Base-by-base conservation (phyloP, 805 yeast genomes). In the Sugiyamaella valdiviana region DNA sequence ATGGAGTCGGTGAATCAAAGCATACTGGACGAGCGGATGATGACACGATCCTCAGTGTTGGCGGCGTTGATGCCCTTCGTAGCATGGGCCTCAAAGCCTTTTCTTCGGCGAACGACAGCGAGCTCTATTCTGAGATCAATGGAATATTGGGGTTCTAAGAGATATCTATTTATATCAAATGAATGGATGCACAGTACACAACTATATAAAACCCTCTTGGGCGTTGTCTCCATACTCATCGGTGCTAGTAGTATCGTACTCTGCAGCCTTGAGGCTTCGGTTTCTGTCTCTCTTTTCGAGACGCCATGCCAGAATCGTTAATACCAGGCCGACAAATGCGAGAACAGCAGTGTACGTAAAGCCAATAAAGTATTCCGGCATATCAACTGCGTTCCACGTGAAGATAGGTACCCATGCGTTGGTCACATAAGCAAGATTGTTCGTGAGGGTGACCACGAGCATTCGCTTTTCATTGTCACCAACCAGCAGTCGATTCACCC, bases 401-500 rank as follows among this genome's bases (percentile, higher is more conserved):
- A 72, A 58, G 39, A 70, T 64, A 6, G 76, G 74, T 4, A 71
- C 64, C 68, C 70, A 70, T 6, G 73, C 68, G 36, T 63, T 62
- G 1, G 71, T 69, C 14, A 70, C 69, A 50, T 73, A 74, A 0
- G 75, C 73, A 45, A 68, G 51, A 14, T 67, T 67, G 53, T 74
- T 72, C 22, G 75, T 73, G 5, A 62, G 49, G 6, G 67, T 74
- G 14, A 73, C 71, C 3, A 69, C 64, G 29, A 70, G 62, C 44
- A 62, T 65, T 38, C 74, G 51, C 35, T 54, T 55, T 41, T 55
- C 59, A 57, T 74, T 78, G 51, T 74, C 73, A 6, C 66, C 58
- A 21, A 67, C 65, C 16, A 78, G 57, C 21, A 72, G 56, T 35
- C 77, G 64, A 57, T 78, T 78, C 35, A 77, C 71, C 83, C 83